Conservation (phyloP, 495 filamentous ascomycete genomes). For the Daldinia vernicosa region DNA sequence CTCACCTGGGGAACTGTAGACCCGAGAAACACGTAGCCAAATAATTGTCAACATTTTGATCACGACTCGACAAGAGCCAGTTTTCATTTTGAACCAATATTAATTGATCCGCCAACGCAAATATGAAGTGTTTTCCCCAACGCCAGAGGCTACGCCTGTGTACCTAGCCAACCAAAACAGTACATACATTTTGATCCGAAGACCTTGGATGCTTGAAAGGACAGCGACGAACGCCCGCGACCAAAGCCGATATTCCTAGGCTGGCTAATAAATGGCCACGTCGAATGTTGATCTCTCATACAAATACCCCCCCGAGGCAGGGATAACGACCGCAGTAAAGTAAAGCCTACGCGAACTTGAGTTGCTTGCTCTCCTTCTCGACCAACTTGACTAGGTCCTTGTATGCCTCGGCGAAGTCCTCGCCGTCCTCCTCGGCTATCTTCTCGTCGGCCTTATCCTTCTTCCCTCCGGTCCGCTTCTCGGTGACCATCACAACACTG, state of each 20-base stretch:
- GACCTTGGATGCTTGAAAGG: slow-evolving; percentile 22
- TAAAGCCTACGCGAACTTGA: slow-evolving; percentile 35
- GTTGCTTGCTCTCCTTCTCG: slow-evolving; percentile 69
- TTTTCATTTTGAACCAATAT: slow-evolving; percentile 24
- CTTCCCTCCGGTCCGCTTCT: slow-evolving; percentile 58
- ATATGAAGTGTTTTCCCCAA: slow-evolving; percentile 28
- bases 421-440: slow-evolving; percentile 57
- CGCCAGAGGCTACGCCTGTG: slow-evolving; percentile 38
- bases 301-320: not conserved
- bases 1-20: not conserved
- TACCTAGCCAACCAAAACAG: slow-evolving; percentile 38
- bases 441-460: slow-evolving; percentile 56
- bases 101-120: slow-evolving; percentile 27
- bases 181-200: slow-evolving; percentile 31
- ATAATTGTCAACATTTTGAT: not conserved
- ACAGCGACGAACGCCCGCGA: slow-evolving; percentile 18
- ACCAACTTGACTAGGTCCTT: slow-evolving; percentile 77
- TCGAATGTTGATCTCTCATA: not conserved
- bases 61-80: not conserved
- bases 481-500: slow-evolving; percentile 87
- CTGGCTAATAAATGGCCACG: not conserved
- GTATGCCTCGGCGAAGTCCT: slow-evolving; percentile 75
- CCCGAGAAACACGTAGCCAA: not conserved
- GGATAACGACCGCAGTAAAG: not conserved
- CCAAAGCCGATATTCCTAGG: not conserved